Conservation (phyloP, 805 yeast species). For the Trichomonascus vanleenenianus region DNA sequence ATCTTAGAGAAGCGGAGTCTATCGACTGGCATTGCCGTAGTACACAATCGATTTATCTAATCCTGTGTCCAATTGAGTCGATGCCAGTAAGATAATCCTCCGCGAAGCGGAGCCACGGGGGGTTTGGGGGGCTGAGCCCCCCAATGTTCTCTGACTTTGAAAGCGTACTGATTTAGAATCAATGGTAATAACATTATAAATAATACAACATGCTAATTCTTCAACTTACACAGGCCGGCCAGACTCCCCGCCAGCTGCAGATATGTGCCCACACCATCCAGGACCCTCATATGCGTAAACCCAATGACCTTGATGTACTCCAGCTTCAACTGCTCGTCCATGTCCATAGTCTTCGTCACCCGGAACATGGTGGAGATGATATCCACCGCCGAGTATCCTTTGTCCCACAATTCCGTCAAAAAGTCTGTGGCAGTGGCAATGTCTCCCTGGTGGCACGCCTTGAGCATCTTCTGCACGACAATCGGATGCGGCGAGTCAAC, state of each 20-base stretch:
- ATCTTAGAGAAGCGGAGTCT: too few species aligned
- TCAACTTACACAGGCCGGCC: constrained; percentile 38
- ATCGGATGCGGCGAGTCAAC: constrained; percentile 97
- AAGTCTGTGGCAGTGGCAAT: constrained; percentile 61
- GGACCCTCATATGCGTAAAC: constrained; percentile 79
- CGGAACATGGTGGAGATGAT: constrained; percentile 85
- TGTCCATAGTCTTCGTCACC: constrained; percentile 67
- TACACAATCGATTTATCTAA: too few species aligned
- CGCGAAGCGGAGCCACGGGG: too few species aligned
- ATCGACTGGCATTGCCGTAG: too few species aligned
- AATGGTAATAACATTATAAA: too few species aligned
- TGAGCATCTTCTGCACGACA: constrained; percentile 62
- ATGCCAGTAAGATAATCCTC: too few species aligned
- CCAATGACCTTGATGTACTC: constrained; percentile 84
- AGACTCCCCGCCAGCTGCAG: constrained; percentile 80
- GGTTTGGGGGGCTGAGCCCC: too few species aligned
- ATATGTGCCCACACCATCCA: constrained; percentile 88
- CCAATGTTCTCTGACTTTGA: too few species aligned
- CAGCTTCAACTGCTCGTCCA: constrained; percentile 59
- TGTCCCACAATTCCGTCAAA: constrained; percentile 68
- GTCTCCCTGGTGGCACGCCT: constrained; percentile 34
- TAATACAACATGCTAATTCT: neutral
- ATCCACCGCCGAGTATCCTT: constrained; percentile 91
- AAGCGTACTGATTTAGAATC: too few species aligned
- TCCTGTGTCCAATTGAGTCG: too few species aligned